phyloP scores from a whole-genome alignment of 225 moss, liverwort and hornwort species.

The Polytrichum commune region DNA sequence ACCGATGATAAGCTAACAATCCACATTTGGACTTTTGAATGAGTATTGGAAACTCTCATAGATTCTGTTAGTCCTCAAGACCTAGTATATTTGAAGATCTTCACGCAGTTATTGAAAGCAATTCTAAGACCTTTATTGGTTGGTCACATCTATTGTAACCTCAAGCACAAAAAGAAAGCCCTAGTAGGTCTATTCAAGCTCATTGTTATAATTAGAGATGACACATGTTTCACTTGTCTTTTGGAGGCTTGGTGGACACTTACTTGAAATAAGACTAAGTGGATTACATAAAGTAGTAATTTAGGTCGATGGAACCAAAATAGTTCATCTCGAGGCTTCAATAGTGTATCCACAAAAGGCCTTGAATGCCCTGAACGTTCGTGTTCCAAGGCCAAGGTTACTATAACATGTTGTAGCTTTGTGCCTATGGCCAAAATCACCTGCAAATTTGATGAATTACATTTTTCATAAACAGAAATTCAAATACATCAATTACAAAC shows the following conservation, averaged over 20 bases:
- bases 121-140: too few relatives aligned
- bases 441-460: conserved; percentile 25
- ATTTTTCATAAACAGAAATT: neutral
- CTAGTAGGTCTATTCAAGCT: neutral
- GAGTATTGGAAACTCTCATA: too few relatives aligned
- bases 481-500: neutral
- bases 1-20: neutral
- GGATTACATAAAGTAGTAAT: conserved; percentile 52
- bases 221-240: neutral
- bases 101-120: too few relatives aligned
- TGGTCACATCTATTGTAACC: too few relatives aligned
- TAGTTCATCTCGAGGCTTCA: conserved; percentile 74
- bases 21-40: too few relatives aligned
- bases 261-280: conserved; percentile 68
- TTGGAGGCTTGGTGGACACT: neutral
- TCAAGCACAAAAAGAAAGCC: too few relatives aligned
- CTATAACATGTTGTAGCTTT: conserved; percentile 81
- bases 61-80: too few relatives aligned
- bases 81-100: too few relatives aligned
- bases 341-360: conserved; percentile 4
- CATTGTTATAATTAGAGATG: neutral
- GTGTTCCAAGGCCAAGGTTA: conserved; percentile 68
- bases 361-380: conserved; percentile 13
- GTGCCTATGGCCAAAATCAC: conserved; percentile 63
- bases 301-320: conserved; percentile 77